A percentile compares a stretch with the other conserved stretches of the same genome.
phyloP scores from a whole-genome alignment of 139 green algal species.

The Zygnema cylindricum region DNA sequence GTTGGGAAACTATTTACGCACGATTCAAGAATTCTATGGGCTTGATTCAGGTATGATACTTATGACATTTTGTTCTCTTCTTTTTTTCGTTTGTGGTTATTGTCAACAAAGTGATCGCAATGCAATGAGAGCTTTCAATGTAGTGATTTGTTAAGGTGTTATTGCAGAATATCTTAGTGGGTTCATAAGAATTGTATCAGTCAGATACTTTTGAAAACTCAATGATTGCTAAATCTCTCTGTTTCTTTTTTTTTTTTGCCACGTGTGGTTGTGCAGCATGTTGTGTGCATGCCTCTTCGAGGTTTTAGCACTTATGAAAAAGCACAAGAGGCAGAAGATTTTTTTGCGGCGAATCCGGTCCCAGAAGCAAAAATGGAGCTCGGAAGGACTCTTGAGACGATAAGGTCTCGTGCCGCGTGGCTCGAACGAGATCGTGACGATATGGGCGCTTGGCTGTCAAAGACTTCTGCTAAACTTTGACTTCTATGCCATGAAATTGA shows the following conservation, averaged over 20 bases:
- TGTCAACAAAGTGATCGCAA: not conserved
- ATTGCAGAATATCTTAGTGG: too few species aligned
- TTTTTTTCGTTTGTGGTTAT: too few species aligned
- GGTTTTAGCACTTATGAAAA: constrained; percentile 44
- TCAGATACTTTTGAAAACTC: constrained; percentile 25
- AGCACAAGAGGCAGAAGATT: constrained; percentile 43
- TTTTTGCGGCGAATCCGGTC: constrained; percentile 46
- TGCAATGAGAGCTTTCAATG: not conserved
- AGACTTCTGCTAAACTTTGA: not conserved
- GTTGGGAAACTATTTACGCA: constrained; percentile 45
- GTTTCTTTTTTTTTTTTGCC: not conserved
- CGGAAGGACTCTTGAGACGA: constrained; percentile 24
- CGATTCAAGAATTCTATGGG: constrained; percentile 30
- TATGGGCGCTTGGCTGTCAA: constrained; percentile 41
- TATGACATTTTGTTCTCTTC: not conserved
- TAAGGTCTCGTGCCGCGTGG: constrained; percentile 43
- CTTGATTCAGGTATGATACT: constrained; percentile 36
- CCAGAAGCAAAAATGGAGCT: constrained; percentile 52
- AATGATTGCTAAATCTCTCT: constrained; percentile 12
- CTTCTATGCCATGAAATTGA: too few species aligned
- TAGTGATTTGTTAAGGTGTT: not conserved
- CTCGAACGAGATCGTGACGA: constrained; percentile 24
- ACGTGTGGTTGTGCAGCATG: constrained; percentile 7
- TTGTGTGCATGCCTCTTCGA: not conserved
- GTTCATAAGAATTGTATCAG: too few species aligned